Conservation (phyloP, 2,329 filamentous ascomycete genomes). For the Boeremia lycopersici region DNA sequence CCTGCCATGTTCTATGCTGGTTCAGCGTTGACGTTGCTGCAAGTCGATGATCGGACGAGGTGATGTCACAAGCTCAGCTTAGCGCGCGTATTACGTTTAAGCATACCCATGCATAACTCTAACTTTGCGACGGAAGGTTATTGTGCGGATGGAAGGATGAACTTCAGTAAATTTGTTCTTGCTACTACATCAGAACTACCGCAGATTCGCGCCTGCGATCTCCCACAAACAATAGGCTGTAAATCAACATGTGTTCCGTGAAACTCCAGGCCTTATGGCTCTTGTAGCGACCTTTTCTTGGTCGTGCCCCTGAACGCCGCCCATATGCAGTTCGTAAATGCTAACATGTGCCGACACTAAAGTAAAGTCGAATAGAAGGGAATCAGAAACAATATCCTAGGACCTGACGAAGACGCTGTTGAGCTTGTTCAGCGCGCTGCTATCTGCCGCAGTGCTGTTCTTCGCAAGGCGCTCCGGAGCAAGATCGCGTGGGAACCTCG, state of each 20-base stretch:
- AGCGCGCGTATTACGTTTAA: conserved; percentile 16
- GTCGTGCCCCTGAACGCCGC: conserved; percentile 30
- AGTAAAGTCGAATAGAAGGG: conserved; percentile 5
- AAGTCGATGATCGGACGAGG: no score
- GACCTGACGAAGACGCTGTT: conserved; percentile 44
- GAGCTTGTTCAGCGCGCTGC: conserved; percentile 41
- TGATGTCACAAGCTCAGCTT: conserved; percentile 18
- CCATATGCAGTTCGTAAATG: conserved; percentile 37
- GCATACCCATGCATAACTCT: conserved; percentile 23
- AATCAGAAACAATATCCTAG: conserved; percentile 14
- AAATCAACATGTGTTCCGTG: not conserved
- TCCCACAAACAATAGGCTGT: not conserved
- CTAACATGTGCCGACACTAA: conserved; percentile 15
- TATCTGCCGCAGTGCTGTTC: conserved; percentile 41
- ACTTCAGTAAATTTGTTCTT: not conserved
- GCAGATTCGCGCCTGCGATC: not conserved
- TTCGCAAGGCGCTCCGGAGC: conserved; percentile 39
- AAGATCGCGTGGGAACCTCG: conserved; percentile 39
- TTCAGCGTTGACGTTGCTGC: no score
- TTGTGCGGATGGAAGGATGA: not conserved
- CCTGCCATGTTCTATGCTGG: no score
- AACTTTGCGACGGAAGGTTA: not conserved
- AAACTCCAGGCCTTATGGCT: conserved; percentile 15
- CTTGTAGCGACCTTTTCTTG: conserved; percentile 9
- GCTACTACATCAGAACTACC: not conserved